A percentile compares a stretch with the other conserved stretches of the same genome.
Evolutionary conservation across 768 basidiomycete species (phyloP).

Genomic region (Melanogaster broomeanus): DNA sequence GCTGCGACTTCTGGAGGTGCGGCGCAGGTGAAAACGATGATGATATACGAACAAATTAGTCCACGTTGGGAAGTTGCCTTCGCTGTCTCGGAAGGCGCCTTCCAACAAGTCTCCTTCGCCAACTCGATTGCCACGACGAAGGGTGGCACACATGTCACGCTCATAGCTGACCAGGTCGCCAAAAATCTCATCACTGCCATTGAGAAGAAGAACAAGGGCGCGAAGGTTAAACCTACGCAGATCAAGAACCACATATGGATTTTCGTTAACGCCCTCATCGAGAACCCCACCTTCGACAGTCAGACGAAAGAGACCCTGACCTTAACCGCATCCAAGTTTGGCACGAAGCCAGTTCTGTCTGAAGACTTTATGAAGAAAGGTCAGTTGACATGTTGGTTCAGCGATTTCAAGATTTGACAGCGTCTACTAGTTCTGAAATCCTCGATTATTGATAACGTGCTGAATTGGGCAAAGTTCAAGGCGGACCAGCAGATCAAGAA

Average conservation of each 20-base stretch:
- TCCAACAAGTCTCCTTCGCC: slow-evolving; percentile 95
- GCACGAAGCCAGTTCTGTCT: slow-evolving; percentile 77
- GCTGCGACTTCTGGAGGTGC: slow-evolving; percentile 76
- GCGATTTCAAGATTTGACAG: slow-evolving; percentile 2
- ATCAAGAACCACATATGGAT: slow-evolving; percentile 99
- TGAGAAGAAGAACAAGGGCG: slow-evolving; percentile 96
- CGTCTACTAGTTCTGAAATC: slow-evolving; percentile 73
- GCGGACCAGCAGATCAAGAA: slow-evolving; percentile 96
- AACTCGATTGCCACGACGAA: slow-evolving; percentile 97
- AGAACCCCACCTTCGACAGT: slow-evolving; percentile 98
- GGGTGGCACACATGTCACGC: slow-evolving; percentile 90
- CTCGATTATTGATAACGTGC: slow-evolving; percentile 84
- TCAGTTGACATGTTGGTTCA: slow-evolving; percentile 33
- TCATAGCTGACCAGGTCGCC: slow-evolving; percentile 86
- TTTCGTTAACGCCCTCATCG: slow-evolving; percentile 93
- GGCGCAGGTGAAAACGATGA: slow-evolving; percentile 68
- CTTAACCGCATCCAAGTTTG: slow-evolving; percentile 84
- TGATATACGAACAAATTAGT: slow-evolving; percentile 81
- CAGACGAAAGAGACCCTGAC: slow-evolving; percentile 98
- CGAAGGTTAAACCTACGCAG: slow-evolving; percentile 90
- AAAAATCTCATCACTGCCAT: slow-evolving; percentile 82
- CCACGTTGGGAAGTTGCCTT: slow-evolving; percentile 95
- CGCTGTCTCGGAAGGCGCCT: slow-evolving; percentile 87
- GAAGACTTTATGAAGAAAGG: slow-evolving; percentile 98
- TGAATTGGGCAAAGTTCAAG: slow-evolving; percentile 97